phyloP scores from a whole-genome alignment of 2,329 filamentous ascomycete genomes.

The Cladophialophora yegresii region DNA sequence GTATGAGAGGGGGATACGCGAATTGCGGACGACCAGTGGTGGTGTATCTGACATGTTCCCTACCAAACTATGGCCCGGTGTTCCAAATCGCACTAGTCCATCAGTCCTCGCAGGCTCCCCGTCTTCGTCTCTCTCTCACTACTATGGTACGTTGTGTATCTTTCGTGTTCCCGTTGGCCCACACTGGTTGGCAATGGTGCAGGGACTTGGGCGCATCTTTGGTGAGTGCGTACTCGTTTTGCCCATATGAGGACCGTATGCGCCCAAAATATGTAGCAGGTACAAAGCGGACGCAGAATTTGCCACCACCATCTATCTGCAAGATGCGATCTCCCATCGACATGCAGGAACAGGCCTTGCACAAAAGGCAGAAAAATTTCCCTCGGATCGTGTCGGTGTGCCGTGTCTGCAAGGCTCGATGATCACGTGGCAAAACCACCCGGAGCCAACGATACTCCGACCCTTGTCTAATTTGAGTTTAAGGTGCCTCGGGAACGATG shows the following conservation, averaged over 20 bases:
- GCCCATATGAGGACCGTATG: not conserved
- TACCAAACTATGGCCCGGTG: not conserved
- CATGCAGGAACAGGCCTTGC: conserved; percentile 19
- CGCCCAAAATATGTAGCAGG: not conserved
- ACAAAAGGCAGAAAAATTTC: not conserved
- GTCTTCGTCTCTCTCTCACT: not conserved
- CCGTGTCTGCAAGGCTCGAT: not conserved
- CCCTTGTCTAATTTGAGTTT: not conserved
- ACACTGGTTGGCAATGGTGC: not conserved
- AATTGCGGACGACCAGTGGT: not conserved
- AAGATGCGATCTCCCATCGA: conserved; percentile 1
- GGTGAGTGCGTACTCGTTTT: not conserved
- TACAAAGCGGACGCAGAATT: not conserved
- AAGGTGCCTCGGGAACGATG: not conserved
- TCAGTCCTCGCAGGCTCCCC: not conserved
- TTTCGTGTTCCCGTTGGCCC: not conserved
- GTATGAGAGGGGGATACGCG: not conserved
- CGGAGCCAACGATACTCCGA: not conserved
- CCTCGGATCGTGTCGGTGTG: not conserved
- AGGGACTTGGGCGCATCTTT: not conserved
- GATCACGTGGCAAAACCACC: not conserved
- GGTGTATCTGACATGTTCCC: not conserved
- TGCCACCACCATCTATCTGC: conserved; percentile 9
- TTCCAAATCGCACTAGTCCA: not conserved
- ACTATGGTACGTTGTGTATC: not conserved